Conservation (phyloP, 1,139 yeast genomes). For the Meyerozyma athensensis region DNA sequence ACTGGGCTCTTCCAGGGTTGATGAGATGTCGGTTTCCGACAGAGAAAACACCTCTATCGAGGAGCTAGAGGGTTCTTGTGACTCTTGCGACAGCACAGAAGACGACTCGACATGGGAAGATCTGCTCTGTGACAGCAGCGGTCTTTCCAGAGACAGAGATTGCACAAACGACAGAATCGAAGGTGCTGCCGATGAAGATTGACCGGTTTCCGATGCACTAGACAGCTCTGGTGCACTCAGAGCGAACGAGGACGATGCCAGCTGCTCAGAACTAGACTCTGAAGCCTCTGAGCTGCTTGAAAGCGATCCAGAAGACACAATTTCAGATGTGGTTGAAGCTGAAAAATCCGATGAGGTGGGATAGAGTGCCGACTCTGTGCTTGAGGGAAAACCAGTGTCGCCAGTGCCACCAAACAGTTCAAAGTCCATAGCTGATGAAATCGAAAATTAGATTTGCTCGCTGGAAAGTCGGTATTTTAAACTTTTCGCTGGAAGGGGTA, state of each 20-base stretch:
- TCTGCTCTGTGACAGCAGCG: too few relatives aligned
- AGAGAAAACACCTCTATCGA: too few relatives aligned
- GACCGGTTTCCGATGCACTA: too few relatives aligned
- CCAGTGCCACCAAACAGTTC: slow-evolving; percentile 1
- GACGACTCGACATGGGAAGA: too few relatives aligned
- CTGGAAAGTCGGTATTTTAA: not conserved
- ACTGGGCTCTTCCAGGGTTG: too few relatives aligned
- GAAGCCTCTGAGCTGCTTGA: not conserved
- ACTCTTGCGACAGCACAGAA: too few relatives aligned
- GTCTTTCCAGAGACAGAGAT: too few relatives aligned
- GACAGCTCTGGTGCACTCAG: too few relatives aligned
- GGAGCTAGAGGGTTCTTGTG: too few relatives aligned
- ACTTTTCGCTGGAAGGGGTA: not conserved
- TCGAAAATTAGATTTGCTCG: not conserved
- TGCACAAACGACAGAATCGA: too few relatives aligned
- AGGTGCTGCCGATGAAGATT: too few relatives aligned
- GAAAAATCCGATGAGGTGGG: not conserved
- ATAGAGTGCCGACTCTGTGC: slow-evolving; percentile 1
- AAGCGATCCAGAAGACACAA: not conserved
- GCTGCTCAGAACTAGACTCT: not conserved
- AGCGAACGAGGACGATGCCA: slow-evolving; percentile 6
- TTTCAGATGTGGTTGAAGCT: not conserved
- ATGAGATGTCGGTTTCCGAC: too few relatives aligned
- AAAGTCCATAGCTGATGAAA: not conserved
- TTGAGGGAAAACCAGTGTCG: not conserved